A percentile compares a stretch with the other conserved stretches of the same genome.
phyloP scores from a whole-genome alignment of 2,329 filamentous ascomycete genomes.

The Pseudocercospora cruenta region DNA sequence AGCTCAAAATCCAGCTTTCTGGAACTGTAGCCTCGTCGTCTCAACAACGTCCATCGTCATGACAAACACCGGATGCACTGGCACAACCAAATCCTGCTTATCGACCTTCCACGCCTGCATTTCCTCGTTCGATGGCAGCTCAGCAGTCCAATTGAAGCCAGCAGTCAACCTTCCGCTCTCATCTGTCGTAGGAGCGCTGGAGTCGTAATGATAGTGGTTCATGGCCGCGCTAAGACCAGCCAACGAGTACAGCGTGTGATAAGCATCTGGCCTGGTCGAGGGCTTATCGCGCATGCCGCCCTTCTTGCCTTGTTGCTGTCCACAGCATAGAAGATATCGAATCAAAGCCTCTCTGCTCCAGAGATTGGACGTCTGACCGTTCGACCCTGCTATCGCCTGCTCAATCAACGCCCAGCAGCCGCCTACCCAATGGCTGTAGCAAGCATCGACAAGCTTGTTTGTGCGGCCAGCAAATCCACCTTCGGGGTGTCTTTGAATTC shows the following conservation, averaged over 20 bases:
- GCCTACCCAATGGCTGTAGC: conserved; percentile 97
- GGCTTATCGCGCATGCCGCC: conserved; percentile 94
- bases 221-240: conserved; percentile 82
- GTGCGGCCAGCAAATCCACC: conserved; percentile 91
- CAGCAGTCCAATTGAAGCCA: conserved; percentile 50
- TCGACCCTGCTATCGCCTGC: conserved; percentile 67
- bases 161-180: conserved; percentile 39
- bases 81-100: conserved; percentile 67
- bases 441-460: conserved; percentile 97
- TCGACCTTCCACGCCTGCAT: conserved; percentile 65
- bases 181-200: conserved; percentile 20
- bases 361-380: conserved; percentile 47
- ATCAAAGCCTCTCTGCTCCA: conserved; percentile 85
- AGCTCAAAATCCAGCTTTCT: conserved; percentile 25
- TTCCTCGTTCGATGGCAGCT: conserved; percentile 53
- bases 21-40: conserved; percentile 35
- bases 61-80: conserved; percentile 83
- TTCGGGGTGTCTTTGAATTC: conserved; percentile 86
- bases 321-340: conserved; percentile 87
- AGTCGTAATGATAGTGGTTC: conserved; percentile 59
- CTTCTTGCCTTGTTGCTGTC: conserved; percentile 68
- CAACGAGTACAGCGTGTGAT: conserved; percentile 91
- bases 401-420: conserved; percentile 92
- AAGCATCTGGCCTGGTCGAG: conserved; percentile 83
- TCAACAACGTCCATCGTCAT: conserved; percentile 73